Evolutionary conservation across 2,329 filamentous ascomycete genomes (phyloP), one percentile per base, ranked within the genome.

Genomic region (Hypoxylon sp.): DNA sequence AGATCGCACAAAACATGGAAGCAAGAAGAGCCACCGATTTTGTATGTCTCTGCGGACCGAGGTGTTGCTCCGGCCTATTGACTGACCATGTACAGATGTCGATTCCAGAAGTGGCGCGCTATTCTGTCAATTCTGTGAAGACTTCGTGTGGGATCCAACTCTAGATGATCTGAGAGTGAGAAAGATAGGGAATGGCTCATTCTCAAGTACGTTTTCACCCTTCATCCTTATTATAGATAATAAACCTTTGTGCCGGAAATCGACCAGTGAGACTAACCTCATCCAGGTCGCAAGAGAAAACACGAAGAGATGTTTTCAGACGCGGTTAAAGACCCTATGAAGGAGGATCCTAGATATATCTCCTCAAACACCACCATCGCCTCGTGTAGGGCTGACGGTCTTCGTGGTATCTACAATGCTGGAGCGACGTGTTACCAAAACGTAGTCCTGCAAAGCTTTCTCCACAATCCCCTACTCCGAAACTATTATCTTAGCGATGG

Each of bases 391-490:
- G 91, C 91, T 12, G 91, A 88, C 61, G 93, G 94, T 7, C 83
- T 97, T 27, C 86, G 94, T 25, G 93, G 93, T 21, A 88, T 99
- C 54, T 97, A 96, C 73, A 99, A 97, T 67, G 93, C 96, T 69
- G 94, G 93, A n/a, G 91, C 95, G 51, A 97, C 94, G 7, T 99
- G 93, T 75, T 99, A 97, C 73, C 93, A 97, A 80, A 96, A 94
- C 63, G 93, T 97, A 20, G 91, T 97, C 36, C 79, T 99, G 11
- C 94, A 97, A 71, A 91, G 89, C 48, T 86, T 99, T 63, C 82
- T 97, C 45, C 93, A 97, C 74, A 97, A 97, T 67, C 93, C 93
- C 0, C 81, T 97, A 32, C 81, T 99, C 20, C 86, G 90, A 52
- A 92, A 93, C 63, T 97, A 90, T 71, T 97, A 96, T 70, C 85